Conservation (phyloP, 129 eudicot genomes). For the Flaveria robusta region DNA sequence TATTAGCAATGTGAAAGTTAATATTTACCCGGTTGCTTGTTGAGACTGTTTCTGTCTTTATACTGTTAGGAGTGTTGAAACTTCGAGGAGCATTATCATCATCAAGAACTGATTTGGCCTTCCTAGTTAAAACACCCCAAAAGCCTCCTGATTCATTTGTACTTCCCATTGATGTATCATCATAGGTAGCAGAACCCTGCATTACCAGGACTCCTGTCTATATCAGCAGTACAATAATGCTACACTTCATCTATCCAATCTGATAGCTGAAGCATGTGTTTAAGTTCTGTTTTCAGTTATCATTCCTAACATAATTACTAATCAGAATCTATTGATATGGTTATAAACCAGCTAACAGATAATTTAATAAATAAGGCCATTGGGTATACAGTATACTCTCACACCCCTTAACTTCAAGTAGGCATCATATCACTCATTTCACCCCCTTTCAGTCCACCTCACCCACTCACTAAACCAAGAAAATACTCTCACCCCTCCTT, state of each 20-base stretch:
- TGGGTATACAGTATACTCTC: no score
- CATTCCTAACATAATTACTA: background rate
- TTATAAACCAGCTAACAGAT: background rate
- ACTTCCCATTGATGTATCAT: slow-evolving; percentile 42
- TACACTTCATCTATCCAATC: no score
- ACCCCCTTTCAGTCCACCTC: no score
- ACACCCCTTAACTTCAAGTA: no score
- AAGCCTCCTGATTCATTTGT: slow-evolving; percentile 62
- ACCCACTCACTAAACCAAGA: no score
- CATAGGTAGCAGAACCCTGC: slow-evolving; percentile 45
- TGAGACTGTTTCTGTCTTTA: slow-evolving; percentile 31
- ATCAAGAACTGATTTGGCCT: slow-evolving; percentile 72
- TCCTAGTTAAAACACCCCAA: slow-evolving; percentile 78
- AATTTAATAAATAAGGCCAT: background rate
- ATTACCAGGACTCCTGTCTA: no score
- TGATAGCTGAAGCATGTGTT: slow-evolving; percentile 35
- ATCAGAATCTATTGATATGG: slow-evolving; percentile 1
- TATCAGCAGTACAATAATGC: no score
- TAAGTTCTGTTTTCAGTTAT: slow-evolving; percentile 1
- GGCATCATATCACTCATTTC: no score
- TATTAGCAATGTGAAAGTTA: background rate
- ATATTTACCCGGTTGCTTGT: slow-evolving; percentile 41
- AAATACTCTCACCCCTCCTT: no score
- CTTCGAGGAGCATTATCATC: slow-evolving; percentile 41
- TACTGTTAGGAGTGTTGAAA: slow-evolving; percentile 5